Evolutionary conservation across 495 filamentous ascomycete species (phyloP), one percentile per base, ranked within the genome.

Genomic region (Aspergillus nanangensis): DNA sequence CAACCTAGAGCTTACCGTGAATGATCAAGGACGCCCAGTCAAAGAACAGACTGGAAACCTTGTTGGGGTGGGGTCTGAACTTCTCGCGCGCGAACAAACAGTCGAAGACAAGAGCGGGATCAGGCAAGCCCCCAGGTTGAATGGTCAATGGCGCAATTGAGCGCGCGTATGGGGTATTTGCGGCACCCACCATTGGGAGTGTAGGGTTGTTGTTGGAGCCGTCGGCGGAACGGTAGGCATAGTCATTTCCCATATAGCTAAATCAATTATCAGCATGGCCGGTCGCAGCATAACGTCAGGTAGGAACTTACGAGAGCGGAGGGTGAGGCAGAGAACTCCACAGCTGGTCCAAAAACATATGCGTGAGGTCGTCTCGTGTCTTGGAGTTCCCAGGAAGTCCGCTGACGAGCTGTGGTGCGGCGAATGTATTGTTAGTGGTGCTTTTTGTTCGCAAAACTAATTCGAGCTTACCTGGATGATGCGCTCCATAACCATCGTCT

Each of bases 401-500:
- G 39, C 80, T 72, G 18, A 88, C 87, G 34, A 91, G 75, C 74
- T 77, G 45, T n/a, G n/a, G n/a, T n/a, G n/a, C n/a, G n/a, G n/a
- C n/a, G n/a, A n/a, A n/a, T n/a, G n/a, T n/a, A n/a, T n/a, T n/a
- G n/a, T n/a, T n/a, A n/a, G n/a, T n/a, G n/a, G n/a, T n/a, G n/a
- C n/a, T n/a, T n/a, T n/a, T n/a, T n/a, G 18, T 22, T 8, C 19
- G 1, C 22, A 10, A 20, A 22, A 11, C 15, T n/a, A 5, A n/a
- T 13, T 15, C 10, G 14, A 27, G n/a, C 58, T 47, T 57, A 70
- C 66, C 66, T 87, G 83, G 55, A 88, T 88, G 40, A 84, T 72
- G n/a, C 73, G 72, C 57, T 91, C 87, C 84, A 90, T 89, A 46
- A 85, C 65, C 69, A 84, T 82, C 15, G 84, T 88, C 70, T 90